Conservation (phyloP, 805 yeast genomes). For the Saturnispora zaruensis region DNA sequence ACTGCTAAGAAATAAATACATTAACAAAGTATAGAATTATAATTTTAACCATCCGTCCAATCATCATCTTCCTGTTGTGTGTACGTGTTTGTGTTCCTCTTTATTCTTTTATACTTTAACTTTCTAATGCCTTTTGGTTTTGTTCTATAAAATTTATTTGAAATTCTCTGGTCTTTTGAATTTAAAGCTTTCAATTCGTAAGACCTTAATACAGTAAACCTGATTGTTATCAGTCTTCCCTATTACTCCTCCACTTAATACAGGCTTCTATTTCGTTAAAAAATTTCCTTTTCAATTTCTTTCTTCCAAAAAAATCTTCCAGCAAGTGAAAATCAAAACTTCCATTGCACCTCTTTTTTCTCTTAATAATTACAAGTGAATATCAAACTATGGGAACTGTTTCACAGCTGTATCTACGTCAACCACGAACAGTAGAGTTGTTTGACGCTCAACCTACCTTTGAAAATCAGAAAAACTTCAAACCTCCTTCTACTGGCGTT, state of each 20-base stretch:
- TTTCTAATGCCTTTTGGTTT: conserved; percentile 4
- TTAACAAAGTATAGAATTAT: neutral
- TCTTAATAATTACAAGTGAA: neutral
- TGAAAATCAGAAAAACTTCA: conserved; percentile 23
- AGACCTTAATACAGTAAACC: neutral
- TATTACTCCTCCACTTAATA: too few relatives aligned
- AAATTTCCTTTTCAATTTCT: neutral
- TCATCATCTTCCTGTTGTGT: neutral
- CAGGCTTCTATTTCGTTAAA: too few relatives aligned
- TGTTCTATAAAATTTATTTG: neutral
- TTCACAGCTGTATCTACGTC: conserved; percentile 33
- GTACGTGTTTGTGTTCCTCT: neutral
- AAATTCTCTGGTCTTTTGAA: neutral
- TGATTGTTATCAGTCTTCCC: neutral
- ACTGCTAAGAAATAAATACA: conserved; percentile 88
- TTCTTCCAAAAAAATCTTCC: neutral
- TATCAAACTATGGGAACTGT: conserved; percentile 14
- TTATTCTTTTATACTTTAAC: neutral
- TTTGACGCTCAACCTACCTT: conserved; percentile 40
- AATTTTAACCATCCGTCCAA: neutral
- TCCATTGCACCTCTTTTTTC: neutral
- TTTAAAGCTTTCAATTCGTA: too few relatives aligned
- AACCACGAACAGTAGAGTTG: conserved; percentile 47
- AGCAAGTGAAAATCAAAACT: neutral
- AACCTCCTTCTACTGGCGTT: conserved; percentile 18